phyloP scores from a whole-genome alignment of 2,329 filamentous ascomycete species.

The Plectosphaerella plurivora region DNA sequence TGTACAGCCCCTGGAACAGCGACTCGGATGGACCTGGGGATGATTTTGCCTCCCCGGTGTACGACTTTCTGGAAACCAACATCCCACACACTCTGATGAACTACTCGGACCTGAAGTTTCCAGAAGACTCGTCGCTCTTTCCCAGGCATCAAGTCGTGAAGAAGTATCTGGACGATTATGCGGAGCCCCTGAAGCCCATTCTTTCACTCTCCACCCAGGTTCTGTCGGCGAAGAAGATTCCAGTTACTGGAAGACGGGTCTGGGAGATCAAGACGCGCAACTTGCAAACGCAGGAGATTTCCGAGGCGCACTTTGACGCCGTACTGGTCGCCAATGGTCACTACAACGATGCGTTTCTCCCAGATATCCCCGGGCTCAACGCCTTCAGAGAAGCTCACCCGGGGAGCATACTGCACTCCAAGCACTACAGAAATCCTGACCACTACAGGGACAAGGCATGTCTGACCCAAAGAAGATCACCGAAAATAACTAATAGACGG shows the following conservation, averaged over 20 bases:
- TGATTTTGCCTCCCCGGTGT: constrained; percentile 57
- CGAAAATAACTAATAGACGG: constrained; percentile 19
- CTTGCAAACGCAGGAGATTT: constrained; percentile 17
- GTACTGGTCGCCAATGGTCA: constrained; percentile 60
- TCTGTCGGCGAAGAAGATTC: constrained; percentile 29
- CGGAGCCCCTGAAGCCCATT: constrained; percentile 50
- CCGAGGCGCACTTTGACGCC: constrained; percentile 48
- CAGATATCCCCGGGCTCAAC: constrained; percentile 49
- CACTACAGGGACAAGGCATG: constrained; percentile 26
- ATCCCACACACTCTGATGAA: constrained; percentile 69
- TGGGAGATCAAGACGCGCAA: constrained; percentile 41
- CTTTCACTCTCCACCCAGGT: constrained; percentile 62
- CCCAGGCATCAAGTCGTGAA: constrained; percentile 60
- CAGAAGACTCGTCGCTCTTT: constrained; percentile 56
- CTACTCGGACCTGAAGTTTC: constrained; percentile 60
- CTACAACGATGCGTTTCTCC: constrained; percentile 56
- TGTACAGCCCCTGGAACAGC: constrained; percentile 42
- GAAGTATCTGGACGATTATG: constrained; percentile 62
- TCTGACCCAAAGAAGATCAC: fast-evolving
- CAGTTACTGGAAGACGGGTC: constrained; percentile 21
- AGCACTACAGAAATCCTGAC: constrained; percentile 54
- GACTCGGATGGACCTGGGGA: constrained; percentile 38
- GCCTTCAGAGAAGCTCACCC: constrained; percentile 47
- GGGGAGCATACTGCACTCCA: constrained; percentile 56
- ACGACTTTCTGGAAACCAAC: constrained; percentile 69